phyloP scores from a whole-genome alignment of 1,139 yeast genomes.

The Trichomonascaceae sp. region DNA sequence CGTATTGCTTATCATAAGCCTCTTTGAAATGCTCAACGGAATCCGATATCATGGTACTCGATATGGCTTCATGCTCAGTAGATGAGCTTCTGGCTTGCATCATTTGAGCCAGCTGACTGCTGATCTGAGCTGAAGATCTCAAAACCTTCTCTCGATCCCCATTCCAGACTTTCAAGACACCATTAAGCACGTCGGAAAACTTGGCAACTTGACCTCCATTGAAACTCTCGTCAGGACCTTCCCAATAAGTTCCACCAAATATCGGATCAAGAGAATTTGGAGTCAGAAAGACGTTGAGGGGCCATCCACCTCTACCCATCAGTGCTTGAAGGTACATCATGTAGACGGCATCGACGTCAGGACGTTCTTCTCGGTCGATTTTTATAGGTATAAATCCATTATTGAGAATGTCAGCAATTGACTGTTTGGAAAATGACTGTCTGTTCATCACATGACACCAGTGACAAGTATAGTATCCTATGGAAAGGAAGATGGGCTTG shows the following conservation, averaged over 20 bases:
- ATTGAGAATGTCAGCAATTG: constrained; percentile 31
- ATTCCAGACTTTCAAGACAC: constrained; percentile 29
- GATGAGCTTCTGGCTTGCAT: constrained; percentile 27
- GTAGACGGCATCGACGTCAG: constrained; percentile 36
- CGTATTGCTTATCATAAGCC: constrained; percentile 27
- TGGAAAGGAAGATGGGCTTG: constrained; percentile 34
- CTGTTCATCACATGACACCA: constrained; percentile 37
- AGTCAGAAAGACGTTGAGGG: constrained; percentile 34
- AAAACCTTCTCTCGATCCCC: constrained; percentile 23
- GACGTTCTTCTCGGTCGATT: constrained; percentile 36
- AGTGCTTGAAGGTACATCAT: constrained; percentile 36
- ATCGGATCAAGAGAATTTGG: constrained; percentile 34
- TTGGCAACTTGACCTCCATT: constrained; percentile 15
- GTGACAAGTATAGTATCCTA: constrained; percentile 37
- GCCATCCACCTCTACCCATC: constrained; percentile 40
- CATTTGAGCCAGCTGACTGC: constrained; percentile 20
- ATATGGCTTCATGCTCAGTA: constrained; percentile 15
- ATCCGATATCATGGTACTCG: constrained; percentile 18
- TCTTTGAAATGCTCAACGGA: constrained; percentile 26
- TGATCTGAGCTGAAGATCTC: constrained; percentile 23
- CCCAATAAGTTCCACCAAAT: constrained; percentile 37
- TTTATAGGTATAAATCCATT: constrained; percentile 33
- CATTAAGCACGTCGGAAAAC: constrained; percentile 26
- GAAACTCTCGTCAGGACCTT: constrained; percentile 28
- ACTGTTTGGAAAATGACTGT: constrained; percentile 29